Evolutionary conservation across 2,329 filamentous ascomycete genomes (phyloP), one percentile per base, ranked within the genome.

Genomic region (Aspergillus flavus): DNA sequence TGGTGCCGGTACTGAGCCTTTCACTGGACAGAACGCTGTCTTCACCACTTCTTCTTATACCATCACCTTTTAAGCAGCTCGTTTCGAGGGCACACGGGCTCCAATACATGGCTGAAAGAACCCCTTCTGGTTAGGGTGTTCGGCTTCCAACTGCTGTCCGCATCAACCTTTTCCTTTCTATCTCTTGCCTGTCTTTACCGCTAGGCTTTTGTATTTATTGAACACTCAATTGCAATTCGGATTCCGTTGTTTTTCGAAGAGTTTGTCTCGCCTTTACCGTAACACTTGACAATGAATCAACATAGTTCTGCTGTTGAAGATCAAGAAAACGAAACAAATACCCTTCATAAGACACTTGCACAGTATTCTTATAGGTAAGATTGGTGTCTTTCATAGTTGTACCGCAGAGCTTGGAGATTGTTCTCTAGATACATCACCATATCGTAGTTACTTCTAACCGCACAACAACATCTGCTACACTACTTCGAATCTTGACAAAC

Each of bases 311-410:
- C 16, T 41, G 7, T 14, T 19, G 9, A 41, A n/a, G 1, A 4
- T 41, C 39, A n/a, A 41, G 6, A 1, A 41, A 19, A n/a, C 2
- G 1, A 7, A 41, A 4, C 7, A 14, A 4, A 16, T 6, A 0
- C 6, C 2, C 4, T 19, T n/a, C 3, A 1, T n/a, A 41, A 16
- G 3, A 4, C 7, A 10, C 6, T 1, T 41, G 3, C 6, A 19
- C 4, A 0, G 0, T 41, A n/a, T n/a, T n/a, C 4, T 19, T 9
- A 41, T 41, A 3, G 4, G 16, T 41, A 41, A 41, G 10, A 41
- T 9, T 19, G 3, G 14, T 41, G 0, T 9, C 21, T 2, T 19
- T 41, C 6, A 5, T 16, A 36, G 12, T 36, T 6, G 1, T 5
- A 36, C 34, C 12, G 12, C 5, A 16, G 34, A 11, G 2, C 11